phyloP scores from a whole-genome alignment of 805 yeast species.

The Sugiyamaella americana region DNA sequence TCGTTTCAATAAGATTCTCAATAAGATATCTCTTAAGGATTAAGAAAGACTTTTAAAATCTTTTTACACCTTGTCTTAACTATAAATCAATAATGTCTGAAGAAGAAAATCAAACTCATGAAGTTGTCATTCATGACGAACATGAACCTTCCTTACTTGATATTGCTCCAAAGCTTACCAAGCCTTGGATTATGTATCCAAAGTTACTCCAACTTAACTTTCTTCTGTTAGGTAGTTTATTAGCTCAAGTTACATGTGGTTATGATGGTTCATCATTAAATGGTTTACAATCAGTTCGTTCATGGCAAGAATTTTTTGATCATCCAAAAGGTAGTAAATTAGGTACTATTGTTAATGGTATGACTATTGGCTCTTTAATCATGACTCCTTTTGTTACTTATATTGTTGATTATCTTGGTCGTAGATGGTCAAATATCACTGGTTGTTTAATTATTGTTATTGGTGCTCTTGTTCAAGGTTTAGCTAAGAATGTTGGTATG shows the following conservation, averaged over 20 bases:
- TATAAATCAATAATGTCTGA: not conserved
- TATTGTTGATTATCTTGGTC: constrained; percentile 55
- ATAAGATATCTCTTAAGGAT: too few relatives aligned
- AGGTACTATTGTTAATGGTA: constrained; percentile 18
- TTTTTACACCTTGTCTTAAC: too few relatives aligned
- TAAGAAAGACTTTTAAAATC: too few relatives aligned
- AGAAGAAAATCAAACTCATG: not conserved
- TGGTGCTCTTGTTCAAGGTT: constrained; percentile 50
- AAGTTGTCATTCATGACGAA: not conserved
- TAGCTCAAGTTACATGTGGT: constrained; percentile 12
- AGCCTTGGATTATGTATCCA: constrained; percentile 12
- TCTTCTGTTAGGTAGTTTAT: constrained; percentile 5
- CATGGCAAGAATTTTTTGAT: constrained; percentile 14
- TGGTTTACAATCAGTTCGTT: constrained; percentile 22
- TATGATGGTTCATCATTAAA: constrained; percentile 21
- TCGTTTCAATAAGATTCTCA: too few relatives aligned
- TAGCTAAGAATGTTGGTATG: constrained; percentile 45
- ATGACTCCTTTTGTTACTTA: constrained; percentile 60
- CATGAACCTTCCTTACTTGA: constrained; percentile 2
- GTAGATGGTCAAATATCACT: constrained; percentile 47
- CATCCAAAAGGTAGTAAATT: constrained; percentile 12
- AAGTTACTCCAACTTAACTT: constrained; percentile 9
- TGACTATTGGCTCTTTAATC: constrained; percentile 54
- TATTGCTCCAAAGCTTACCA: constrained; percentile 6
- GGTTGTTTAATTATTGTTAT: constrained; percentile 51